A percentile compares a stretch with the other conserved stretches of the same genome.
Evolutionary conservation across 345 rosid genomes (phyloP).

Genomic region (Eutrema yunnanense): DNA sequence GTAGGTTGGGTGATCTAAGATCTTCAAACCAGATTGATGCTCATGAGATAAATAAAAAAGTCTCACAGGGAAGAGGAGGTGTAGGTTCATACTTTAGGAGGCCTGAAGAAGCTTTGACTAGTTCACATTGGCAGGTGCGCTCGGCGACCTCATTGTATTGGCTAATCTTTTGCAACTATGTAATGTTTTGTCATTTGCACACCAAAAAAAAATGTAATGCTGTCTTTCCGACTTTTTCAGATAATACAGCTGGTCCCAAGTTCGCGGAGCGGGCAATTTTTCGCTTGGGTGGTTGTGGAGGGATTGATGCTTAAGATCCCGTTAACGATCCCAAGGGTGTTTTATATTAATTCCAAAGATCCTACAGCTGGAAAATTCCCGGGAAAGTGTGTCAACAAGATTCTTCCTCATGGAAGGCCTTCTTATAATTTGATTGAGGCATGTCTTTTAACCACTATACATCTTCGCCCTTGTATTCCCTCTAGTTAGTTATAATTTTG

Average conservation of each 20-base stretch:
- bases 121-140: conserved; percentile 81
- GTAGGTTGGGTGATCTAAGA: conserved; percentile 56
- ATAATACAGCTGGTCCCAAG: conserved; percentile 74
- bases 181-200: not conserved
- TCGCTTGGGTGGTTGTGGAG: conserved; percentile 86
- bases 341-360: conserved; percentile 74
- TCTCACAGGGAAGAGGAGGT: conserved; percentile 41
- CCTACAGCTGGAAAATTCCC: conserved; percentile 57
- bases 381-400: conserved; percentile 75
- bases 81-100: conserved; percentile 77
- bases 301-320: conserved; percentile 93
- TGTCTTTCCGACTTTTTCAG: conserved; percentile 36
- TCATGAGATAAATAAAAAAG: conserved; percentile 36
- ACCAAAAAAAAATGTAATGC: not conserved
- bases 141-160: not conserved
- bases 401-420: conserved; percentile 80
- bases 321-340: conserved; percentile 67
- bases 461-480: conserved; percentile 1
- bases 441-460: conserved; percentile 19
- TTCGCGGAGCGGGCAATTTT: conserved; percentile 53
- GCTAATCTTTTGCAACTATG: conserved; percentile 19
- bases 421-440: conserved; percentile 78
- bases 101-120: conserved; percentile 73
- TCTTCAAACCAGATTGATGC: conserved; percentile 30
- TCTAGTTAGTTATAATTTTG: conserved; percentile 11